Percentiles rank a stretch among this genome's conserved stretches.
phyloP scores from a whole-genome alignment of 208 protist genomes.

The Angomonas ambiguus region DNA sequence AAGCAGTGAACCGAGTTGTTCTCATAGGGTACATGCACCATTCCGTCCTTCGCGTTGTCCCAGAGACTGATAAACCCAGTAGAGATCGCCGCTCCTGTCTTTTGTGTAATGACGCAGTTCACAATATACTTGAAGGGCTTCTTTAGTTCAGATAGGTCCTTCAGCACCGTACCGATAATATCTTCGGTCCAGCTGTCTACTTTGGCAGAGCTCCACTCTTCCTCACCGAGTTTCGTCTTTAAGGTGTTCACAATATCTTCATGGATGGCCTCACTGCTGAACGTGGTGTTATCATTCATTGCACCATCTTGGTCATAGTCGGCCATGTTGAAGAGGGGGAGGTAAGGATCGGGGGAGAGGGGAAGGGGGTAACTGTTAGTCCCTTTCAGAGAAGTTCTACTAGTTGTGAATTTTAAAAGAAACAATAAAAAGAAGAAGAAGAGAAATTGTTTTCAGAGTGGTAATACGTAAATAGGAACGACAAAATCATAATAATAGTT shows the following conservation, averaged over 20 bases:
- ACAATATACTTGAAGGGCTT: slow-evolving; percentile 94
- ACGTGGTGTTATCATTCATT: slow-evolving; percentile 66
- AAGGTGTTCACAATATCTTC: slow-evolving; percentile 66
- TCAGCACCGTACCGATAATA: slow-evolving; percentile 64
- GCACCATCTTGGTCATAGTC: slow-evolving; percentile 61
- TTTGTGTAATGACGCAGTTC: slow-evolving; percentile 89
- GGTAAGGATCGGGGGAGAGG: background rate
- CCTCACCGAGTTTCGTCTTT: slow-evolving; percentile 55
- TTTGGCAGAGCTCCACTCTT: slow-evolving; percentile 78
- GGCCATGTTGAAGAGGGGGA: slow-evolving; percentile 28
- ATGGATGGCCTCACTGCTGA: slow-evolving; percentile 83
- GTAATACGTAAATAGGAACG: no score
- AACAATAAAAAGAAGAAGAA: slow-evolving; percentile 9
- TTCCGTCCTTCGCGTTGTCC: slow-evolving; percentile 91
- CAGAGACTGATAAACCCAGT: slow-evolving; percentile 87
- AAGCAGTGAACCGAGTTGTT: slow-evolving; percentile 81
- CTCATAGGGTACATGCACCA: slow-evolving; percentile 84
- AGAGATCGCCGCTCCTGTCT: slow-evolving; percentile 86
- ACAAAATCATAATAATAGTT: no score
- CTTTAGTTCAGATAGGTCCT: slow-evolving; percentile 82
- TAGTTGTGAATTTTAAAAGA: background rate
- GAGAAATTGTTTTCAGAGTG: slow-evolving; percentile 10
- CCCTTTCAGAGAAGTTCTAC: slow-evolving; percentile 7
- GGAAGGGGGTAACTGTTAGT: no score
- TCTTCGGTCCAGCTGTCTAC: slow-evolving; percentile 83